A percentile compares a stretch with the other conserved stretches of the same genome.
Conservation (phyloP, 331 rosid genomes). For the Erythrophleum ivorense region DNA sequence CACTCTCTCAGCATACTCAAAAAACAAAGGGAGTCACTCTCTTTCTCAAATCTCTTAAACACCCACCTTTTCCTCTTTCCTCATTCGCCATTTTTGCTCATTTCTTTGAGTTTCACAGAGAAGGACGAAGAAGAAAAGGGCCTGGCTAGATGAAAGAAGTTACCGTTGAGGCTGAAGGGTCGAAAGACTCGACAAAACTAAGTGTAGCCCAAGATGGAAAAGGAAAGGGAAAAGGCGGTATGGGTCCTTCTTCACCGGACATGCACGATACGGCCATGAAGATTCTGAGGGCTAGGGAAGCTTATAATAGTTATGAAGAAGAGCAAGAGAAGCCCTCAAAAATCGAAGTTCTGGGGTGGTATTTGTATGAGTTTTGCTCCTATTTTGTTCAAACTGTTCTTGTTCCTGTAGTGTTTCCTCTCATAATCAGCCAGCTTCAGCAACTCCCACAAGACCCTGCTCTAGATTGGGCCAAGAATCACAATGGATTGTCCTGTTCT, state of each 20-base stretch:
- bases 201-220: background rate
- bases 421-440: slow-evolving; percentile 70
- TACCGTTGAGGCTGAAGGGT: slow-evolving; percentile 27
- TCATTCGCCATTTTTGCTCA: background rate
- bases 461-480: slow-evolving; percentile 36
- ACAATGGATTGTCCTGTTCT: slow-evolving; percentile 48
- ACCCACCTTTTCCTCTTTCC: background rate
- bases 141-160: slow-evolving; percentile 27
- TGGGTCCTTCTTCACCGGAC: slow-evolving; percentile 13
- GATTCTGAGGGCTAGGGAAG: slow-evolving; percentile 48
- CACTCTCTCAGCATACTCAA: too few relatives aligned
- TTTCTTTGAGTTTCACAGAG: background rate
- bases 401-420: slow-evolving; percentile 78
- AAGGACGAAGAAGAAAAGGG: background rate
- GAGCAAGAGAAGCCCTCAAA: slow-evolving; percentile 55
- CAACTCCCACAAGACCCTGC: slow-evolving; percentile 35
- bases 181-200: background rate
- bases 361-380: slow-evolving; percentile 74
- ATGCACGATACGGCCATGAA: slow-evolving; percentile 34
- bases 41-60: background rate
- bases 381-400: slow-evolving; percentile 65
- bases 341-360: slow-evolving; percentile 77
- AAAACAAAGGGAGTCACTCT: background rate
- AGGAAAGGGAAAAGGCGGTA: background rate
- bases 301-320: slow-evolving; percentile 44